Conservation (phyloP, 176 grass and related monocot genomes). For the Coix lacrymajobi region DNA sequence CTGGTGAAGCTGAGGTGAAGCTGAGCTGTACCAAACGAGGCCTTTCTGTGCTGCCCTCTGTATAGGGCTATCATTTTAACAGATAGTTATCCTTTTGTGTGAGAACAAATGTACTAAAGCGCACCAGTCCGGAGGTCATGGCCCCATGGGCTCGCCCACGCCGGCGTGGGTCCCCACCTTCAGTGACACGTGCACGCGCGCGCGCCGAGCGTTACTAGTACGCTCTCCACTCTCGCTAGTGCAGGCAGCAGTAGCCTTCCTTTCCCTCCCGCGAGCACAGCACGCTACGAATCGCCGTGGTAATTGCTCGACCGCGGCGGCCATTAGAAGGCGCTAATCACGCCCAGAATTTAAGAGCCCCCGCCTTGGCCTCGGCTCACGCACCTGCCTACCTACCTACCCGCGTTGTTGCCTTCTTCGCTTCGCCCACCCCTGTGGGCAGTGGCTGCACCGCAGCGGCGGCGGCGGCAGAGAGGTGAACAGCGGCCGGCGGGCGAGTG, state of each 20-base stretch:
- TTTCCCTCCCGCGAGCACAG: neutral
- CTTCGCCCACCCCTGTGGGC: neutral
- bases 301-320: neutral
- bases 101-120: neutral
- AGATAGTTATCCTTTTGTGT: neutral
- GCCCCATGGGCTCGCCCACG: neutral
- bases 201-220: neutral
- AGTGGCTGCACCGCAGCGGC: conserved; percentile 6
- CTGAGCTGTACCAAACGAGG: too few relatives aligned
- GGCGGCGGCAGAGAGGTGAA: neutral
- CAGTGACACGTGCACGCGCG: neutral
- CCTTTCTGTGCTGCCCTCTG: too few relatives aligned
- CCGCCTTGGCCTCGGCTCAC: neutral
- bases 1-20: too few relatives aligned
- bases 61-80: neutral
- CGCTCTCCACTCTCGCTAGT: neutral
- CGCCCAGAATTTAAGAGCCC: conserved; percentile 11
- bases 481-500: neutral
- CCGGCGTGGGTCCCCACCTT: neutral
- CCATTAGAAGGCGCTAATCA: conserved; percentile 9
- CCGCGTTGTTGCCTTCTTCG: conserved; percentile 1
- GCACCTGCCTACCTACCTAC: neutral
- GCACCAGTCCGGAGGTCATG: neutral
- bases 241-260: neutral
- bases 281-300: conserved; percentile 28